Conservation (phyloP, 2,329 filamentous ascomycete genomes). For the Exophiala lecanii-corni region DNA sequence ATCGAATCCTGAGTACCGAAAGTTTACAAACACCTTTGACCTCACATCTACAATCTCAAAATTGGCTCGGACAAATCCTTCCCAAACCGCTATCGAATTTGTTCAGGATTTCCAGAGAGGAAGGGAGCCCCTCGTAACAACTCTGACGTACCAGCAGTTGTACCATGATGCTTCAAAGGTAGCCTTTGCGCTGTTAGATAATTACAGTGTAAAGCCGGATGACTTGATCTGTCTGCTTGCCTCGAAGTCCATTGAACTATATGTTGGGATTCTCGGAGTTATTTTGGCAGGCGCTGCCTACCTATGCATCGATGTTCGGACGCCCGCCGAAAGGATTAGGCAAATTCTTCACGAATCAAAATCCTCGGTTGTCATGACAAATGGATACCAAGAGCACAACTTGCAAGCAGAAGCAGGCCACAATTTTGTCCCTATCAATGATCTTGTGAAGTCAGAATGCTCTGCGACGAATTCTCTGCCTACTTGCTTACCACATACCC, state of each 20-base stretch:
- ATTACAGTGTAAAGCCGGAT: constrained; percentile 44
- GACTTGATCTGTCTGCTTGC: constrained; percentile 68
- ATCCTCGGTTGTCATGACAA: constrained; percentile 11
- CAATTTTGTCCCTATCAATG: constrained; percentile 2
- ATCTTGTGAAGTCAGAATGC: not conserved
- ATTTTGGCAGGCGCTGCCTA: constrained; percentile 74
- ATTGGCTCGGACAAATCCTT: constrained; percentile 46
- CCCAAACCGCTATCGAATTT: constrained; percentile 62
- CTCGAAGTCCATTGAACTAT: constrained; percentile 70
- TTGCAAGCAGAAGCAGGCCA: not conserved
- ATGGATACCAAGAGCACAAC: not conserved
- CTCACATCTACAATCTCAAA: constrained; percentile 53
- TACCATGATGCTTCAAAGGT: constrained; percentile 61
- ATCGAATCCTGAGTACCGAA: constrained; percentile 41
- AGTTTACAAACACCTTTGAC: constrained; percentile 37
- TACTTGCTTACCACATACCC: constrained; percentile 36
- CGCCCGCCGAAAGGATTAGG: constrained; percentile 56
- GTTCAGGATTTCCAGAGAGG: constrained; percentile 42
- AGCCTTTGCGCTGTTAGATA: constrained; percentile 51
- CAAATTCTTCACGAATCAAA: constrained; percentile 59
- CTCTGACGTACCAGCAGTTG: constrained; percentile 60
- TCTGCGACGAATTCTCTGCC: not conserved
- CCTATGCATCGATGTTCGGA: constrained; percentile 71
- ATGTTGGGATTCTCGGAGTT: constrained; percentile 68
- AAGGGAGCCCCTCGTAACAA: not conserved